A percentile compares a stretch with the other conserved stretches of the same genome.
phyloP scores from a whole-genome alignment of 2,329 filamentous ascomycete species.

The Verticillium nubilum region DNA sequence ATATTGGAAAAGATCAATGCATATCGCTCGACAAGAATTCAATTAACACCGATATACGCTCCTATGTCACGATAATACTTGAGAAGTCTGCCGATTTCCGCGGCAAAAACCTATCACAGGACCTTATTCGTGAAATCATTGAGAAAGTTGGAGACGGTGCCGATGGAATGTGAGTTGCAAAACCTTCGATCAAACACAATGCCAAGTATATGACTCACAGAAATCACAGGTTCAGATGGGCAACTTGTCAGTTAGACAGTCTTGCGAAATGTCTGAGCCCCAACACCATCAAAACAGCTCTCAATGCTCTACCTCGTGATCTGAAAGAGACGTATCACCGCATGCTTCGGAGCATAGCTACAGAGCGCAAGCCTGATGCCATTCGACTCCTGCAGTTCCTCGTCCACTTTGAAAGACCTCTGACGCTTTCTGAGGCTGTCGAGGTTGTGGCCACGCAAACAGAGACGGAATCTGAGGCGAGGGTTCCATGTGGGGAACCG shows the following conservation, averaged over 20 bases:
- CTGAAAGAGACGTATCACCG: conserved; percentile 2
- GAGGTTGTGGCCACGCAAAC: conserved; percentile 16
- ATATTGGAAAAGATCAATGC: not conserved
- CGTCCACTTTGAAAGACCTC: conserved; percentile 8
- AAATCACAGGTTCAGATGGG: conserved; percentile 2
- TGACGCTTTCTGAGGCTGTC: conserved; percentile 12
- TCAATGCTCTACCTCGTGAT: not conserved
- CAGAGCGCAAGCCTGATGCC: conserved; percentile 5
- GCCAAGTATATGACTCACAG: not conserved
- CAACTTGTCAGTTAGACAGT: conserved; percentile 1
- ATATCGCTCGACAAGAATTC: not conserved
- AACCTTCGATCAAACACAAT: too few species aligned
- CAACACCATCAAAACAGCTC: not conserved
- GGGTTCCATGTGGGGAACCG: conserved; percentile 8
- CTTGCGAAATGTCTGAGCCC: not conserved
- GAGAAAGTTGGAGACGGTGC: conserved; percentile 1
- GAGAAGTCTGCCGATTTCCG: not conserved
- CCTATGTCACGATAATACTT: not conserved
- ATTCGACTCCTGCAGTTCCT: conserved; percentile 18
- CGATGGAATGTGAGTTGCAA: not conserved
- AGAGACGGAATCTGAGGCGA: conserved; percentile 4
- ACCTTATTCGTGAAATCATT: too few species aligned
- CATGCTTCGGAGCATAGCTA: conserved; percentile 7
- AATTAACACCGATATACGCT: not conserved
- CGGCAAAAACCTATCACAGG: not conserved